Evolutionary conservation across 192 early-diverging fungal species (phyloP).

Genomic region (Nowakowskiella sp.): DNA sequence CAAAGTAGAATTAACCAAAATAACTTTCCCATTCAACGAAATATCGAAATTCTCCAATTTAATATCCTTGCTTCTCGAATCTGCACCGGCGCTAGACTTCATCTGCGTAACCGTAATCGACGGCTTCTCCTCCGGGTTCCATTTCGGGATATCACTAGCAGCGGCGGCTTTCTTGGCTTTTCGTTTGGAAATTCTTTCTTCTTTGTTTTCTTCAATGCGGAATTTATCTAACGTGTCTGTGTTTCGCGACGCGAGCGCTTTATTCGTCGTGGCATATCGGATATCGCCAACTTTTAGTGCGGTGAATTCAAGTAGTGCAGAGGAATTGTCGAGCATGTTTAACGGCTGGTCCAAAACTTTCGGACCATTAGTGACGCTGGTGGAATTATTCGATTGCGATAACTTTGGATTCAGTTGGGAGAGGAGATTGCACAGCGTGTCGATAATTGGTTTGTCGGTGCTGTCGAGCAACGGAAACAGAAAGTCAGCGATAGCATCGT

Average conservation of each 20-base stretch:
- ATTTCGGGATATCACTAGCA: constrained; percentile 58
- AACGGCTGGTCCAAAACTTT: constrained; percentile 57
- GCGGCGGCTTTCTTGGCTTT: constrained; percentile 50
- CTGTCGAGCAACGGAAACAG: constrained; percentile 34
- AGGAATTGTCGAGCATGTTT: constrained; percentile 60
- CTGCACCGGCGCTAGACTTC: constrained; percentile 69
- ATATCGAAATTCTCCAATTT: constrained; percentile 97
- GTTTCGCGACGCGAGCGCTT: constrained; percentile 70
- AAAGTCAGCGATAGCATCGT: constrained; percentile 37
- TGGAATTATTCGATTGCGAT: constrained; percentile 26
- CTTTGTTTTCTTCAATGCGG: constrained; percentile 83
- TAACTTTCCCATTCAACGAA: constrained; percentile 86
- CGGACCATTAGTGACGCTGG: constrained; percentile 35
- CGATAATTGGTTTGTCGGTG: constrained; percentile 26
- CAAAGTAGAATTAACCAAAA: constrained; percentile 78
- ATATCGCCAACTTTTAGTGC: constrained; percentile 24
- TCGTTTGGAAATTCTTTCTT: constrained; percentile 54
- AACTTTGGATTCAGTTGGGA: constrained; percentile 33
- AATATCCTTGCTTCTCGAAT: constrained; percentile 87
- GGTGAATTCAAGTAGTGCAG: constrained; percentile 32
- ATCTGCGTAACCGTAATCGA: constrained; percentile 82
- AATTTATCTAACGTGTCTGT: constrained; percentile 89
- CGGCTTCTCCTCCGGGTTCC: constrained; percentile 48
- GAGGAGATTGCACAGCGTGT: constrained; percentile 61
- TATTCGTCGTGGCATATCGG: constrained; percentile 24